phyloP scores from a whole-genome alignment of 345 rosid genomes.

The Aurinia saxatilis region DNA sequence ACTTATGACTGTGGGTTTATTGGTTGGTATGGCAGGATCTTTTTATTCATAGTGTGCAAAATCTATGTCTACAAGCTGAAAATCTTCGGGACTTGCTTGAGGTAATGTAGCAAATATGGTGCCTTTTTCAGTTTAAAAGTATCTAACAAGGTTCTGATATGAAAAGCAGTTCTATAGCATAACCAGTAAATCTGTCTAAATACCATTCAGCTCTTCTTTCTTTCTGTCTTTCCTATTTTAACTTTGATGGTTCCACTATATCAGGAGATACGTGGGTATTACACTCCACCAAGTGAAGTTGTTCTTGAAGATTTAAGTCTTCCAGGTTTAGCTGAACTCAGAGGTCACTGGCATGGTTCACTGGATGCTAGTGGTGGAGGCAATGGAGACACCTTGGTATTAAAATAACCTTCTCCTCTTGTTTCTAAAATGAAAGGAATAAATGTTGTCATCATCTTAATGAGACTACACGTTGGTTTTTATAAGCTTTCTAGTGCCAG shows the following conservation, averaged over 20 bases:
- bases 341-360: constrained; percentile 91
- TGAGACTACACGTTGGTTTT: constrained; percentile 1
- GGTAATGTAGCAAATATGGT: constrained; percentile 38
- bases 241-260: constrained; percentile 17
- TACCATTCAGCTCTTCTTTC: not conserved
- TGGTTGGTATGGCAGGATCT: constrained; percentile 58
- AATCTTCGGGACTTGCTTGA: constrained; percentile 75
- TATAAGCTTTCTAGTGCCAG: not conserved
- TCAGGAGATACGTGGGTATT: constrained; percentile 69
- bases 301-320: constrained; percentile 69
- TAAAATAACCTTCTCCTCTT: not conserved
- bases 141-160: not conserved
- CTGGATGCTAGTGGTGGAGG: constrained; percentile 99
- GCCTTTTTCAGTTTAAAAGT: constrained; percentile 10
- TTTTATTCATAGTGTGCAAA: constrained; percentile 89
- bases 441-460: not conserved
- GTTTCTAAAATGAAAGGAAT: constrained; percentile 1
- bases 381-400: constrained; percentile 96
- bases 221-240: constrained; percentile 3
- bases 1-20: not conserved
- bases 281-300: constrained; percentile 58
- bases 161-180: not conserved
- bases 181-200: not conserved
- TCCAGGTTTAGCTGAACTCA: constrained; percentile 93
- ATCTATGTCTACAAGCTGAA: constrained; percentile 65